Evolutionary conservation across 805 yeast genomes (phyloP).

Genomic region (Ogataea paraovalis): DNA sequence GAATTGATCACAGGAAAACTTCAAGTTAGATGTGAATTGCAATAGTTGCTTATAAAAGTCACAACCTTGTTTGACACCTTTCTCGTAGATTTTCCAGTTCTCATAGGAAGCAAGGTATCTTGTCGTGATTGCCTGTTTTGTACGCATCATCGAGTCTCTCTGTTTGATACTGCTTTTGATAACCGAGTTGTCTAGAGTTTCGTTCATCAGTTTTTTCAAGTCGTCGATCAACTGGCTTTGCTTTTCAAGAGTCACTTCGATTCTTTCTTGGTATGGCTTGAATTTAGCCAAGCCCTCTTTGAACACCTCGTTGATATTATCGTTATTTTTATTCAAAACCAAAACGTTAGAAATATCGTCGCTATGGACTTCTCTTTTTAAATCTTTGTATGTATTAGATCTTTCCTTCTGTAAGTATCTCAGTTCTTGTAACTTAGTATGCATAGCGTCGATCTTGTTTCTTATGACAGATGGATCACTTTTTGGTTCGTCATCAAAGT

Average conservation of each 20-base stretch:
- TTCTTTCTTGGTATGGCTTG: conserved; percentile 58
- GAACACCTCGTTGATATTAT: conserved; percentile 48
- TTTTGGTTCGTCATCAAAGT: conserved; percentile 52
- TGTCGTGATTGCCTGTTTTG: conserved; percentile 35
- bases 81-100: conserved; percentile 53
- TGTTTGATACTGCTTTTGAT: conserved; percentile 40
- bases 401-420: conserved; percentile 64
- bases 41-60: conserved; percentile 56
- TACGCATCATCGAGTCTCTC: conserved; percentile 37
- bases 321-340: conserved; percentile 50
- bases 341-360: conserved; percentile 83
- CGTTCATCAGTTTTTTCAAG: conserved; percentile 41
- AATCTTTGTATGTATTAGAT: conserved; percentile 50
- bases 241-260: conserved; percentile 63
- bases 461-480: conserved; percentile 25
- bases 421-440: conserved; percentile 56
- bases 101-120: conserved; percentile 47
- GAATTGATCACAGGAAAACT: conserved; percentile 24
- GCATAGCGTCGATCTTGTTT: conserved; percentile 45
- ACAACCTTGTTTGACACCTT: conserved; percentile 59
- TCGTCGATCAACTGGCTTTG: conserved; percentile 49
- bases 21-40: conserved; percentile 30
- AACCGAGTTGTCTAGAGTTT: conserved; percentile 43
- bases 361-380: conserved; percentile 65
- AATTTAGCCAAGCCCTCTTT: conserved; percentile 74